Base-by-base conservation (phyloP, 306 rosid species). In the Alnus glutinosa region DNA sequence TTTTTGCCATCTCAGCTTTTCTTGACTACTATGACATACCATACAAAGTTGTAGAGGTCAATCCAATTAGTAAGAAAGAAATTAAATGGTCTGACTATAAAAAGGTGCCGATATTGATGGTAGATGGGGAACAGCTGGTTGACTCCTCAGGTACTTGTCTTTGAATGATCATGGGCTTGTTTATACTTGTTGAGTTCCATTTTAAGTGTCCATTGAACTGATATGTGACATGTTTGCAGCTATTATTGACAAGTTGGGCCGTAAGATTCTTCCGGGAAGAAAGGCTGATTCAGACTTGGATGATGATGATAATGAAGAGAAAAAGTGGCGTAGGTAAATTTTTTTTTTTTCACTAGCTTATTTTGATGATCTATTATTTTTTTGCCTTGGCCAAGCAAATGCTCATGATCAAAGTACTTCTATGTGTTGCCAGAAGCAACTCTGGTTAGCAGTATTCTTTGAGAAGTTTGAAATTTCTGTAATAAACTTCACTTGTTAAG, bases 81-180 rank as follows among this genome's bases (percentile, higher is more conserved):
- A 96, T 96, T 77, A 91, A 96, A 80, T 96, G 95, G 92, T 93
- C 97, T 18, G 98, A 93, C 36, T 96, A 96, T 79, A 79, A 90
- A 94, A 96, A 96, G 89, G 98, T 96, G 87, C 99, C 99, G 4
- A 93, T 96, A 79, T 51, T 96, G 87, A 72, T 89, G 91, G 93
- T 96, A 70, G 97, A 96, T 83, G 98, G 99, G 59, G 93, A 91
- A 80, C 94, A 86, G 86, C 90, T 96, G 74, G 91, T 86, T 79
- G 98, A 96, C 79, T 96, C 99, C n/a, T 96, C 99, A 88, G 99
- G 99, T 93, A 78, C 71, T 39, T 76, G 14, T 74, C 69, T 14
- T 34, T 57, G 55, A 23, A 30, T 78, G 74, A 77, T 19, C 19
- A 50, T 77, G 71, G 23, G 72, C 66, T 51, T 74, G 61, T 76